phyloP scores from a whole-genome alignment of 208 protist genomes.

The Sergeia podlipaevii region DNA sequence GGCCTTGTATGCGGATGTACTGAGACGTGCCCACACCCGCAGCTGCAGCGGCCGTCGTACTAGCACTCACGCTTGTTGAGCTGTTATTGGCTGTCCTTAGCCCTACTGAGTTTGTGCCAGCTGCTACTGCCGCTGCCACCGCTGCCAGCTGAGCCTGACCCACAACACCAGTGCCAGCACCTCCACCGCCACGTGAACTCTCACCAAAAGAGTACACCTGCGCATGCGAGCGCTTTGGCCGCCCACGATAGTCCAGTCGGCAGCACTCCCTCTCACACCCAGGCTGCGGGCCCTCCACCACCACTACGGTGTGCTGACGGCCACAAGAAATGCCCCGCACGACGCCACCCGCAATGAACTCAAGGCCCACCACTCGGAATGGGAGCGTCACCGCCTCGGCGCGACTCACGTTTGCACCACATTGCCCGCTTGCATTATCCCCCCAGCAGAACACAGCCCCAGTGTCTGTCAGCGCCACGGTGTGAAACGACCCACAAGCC shows the following conservation, averaged over 20 bases:
- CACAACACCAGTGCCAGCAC: no score
- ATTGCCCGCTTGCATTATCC: conserved; percentile 82
- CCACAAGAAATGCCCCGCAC: conserved; percentile 72
- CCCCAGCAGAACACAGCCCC: conserved; percentile 84
- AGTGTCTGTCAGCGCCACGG: conserved; percentile 58
- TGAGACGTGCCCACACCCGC: conserved; percentile 5
- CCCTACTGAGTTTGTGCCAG: neutral
- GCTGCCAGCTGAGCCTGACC: neutral
- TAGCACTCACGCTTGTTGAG: neutral
- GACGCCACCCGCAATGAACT: conserved; percentile 75
- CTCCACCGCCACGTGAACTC: conserved; percentile 9
- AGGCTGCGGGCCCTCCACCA: conserved; percentile 80
- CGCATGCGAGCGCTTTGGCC: conserved; percentile 27
- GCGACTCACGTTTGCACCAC: conserved; percentile 30
- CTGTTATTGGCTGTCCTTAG: neutral
- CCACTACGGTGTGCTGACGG: conserved; percentile 79
- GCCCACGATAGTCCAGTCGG: conserved; percentile 28
- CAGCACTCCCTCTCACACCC: conserved; percentile 60
- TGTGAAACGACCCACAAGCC: conserved; percentile 85
- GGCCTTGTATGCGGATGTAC: conserved; percentile 38
- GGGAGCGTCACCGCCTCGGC: conserved; percentile 62
- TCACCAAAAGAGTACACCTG: conserved; percentile 82
- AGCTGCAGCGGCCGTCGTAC: neutral
- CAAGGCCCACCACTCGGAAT: conserved; percentile 68
- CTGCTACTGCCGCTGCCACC: neutral